These are phyloP conservation scores for Geotrichum europaeum DNA, from an alignment of 1,139 yeast genomes.

Conservation along the genomic window DNA sequence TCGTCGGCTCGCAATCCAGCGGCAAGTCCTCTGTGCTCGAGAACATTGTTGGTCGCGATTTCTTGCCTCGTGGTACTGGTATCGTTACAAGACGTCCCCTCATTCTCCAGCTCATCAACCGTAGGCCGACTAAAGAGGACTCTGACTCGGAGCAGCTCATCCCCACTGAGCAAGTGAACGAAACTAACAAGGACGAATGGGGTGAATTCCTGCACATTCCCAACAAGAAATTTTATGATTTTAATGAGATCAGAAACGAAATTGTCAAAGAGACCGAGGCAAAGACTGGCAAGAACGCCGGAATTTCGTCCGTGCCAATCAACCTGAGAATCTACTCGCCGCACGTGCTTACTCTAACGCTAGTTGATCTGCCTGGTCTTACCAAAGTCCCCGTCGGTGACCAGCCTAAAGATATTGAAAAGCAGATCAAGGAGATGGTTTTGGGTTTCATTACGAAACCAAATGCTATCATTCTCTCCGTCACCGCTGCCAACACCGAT, in stretches of 20 bases:
- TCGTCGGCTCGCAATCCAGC: slow-evolving; percentile 91
- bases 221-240: slow-evolving; percentile 78
- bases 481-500: slow-evolving; percentile 95
- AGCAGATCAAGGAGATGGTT: slow-evolving; percentile 89
- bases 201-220: slow-evolving; percentile 96
- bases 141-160: slow-evolving; percentile 1
- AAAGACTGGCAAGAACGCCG: slow-evolving; percentile 86
- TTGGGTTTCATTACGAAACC: slow-evolving; percentile 92
- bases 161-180: slow-evolving; percentile 14
- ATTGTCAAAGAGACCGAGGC: slow-evolving; percentile 92
- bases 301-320: slow-evolving; percentile 89
- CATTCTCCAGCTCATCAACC: slow-evolving; percentile 72
- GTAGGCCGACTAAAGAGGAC: slow-evolving; percentile 37
- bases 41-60: slow-evolving; percentile 91
- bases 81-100: slow-evolving; percentile 93
- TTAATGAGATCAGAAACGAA: slow-evolving; percentile 85
- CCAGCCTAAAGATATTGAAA: slow-evolving; percentile 96
- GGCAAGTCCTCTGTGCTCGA: slow-evolving; percentile 93
- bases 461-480: slow-evolving; percentile 90
- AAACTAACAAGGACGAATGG: slow-evolving; percentile 56
- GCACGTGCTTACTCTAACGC: slow-evolving; percentile 89
- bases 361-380: slow-evolving; percentile 95
- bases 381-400: slow-evolving; percentile 99
- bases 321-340: slow-evolving; percentile 94
- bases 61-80: slow-evolving; percentile 92